These are phyloP conservation scores for Verticillium albo-atrum DNA, from an alignment of 2,329 filamentous ascomycete genomes.

Conservation along the genomic window DNA sequence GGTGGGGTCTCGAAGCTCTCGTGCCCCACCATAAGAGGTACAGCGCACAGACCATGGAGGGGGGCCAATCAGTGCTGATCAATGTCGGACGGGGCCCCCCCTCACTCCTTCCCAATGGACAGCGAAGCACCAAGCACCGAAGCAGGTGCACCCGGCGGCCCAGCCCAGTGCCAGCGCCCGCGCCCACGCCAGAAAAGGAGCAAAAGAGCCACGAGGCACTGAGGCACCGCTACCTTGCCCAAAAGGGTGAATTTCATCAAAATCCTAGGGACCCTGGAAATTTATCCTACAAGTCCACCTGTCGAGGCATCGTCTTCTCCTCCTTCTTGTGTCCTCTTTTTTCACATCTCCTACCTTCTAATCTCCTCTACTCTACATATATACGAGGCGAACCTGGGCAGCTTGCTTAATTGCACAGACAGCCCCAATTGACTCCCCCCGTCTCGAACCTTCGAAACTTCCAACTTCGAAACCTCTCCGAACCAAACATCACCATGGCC, in stretches of 20 bases:
- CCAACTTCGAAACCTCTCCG: constrained; percentile 1
- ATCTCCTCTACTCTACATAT: background rate
- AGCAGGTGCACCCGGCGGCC: too few relatives aligned
- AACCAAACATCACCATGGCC: constrained; percentile 34
- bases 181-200: background rate
- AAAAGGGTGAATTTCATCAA: constrained; percentile 15
- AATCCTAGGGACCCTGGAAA: constrained; percentile 7
- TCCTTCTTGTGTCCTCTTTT: background rate
- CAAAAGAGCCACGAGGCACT: background rate
- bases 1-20: background rate
- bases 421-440: constrained; percentile 8
- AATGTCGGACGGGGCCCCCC: background rate
- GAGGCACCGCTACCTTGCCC: constrained; percentile 3
- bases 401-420: constrained; percentile 4
- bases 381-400: background rate
- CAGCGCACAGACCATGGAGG: background rate
- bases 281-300: background rate
- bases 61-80: background rate
- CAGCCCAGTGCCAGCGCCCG: background rate
- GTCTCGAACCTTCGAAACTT: constrained; percentile 7
- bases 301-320: background rate
- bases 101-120: too few relatives aligned
- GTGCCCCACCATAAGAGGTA: background rate
- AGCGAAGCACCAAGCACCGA: background rate
- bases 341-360: background rate